Conservation (phyloP, 1,139 yeast genomes). For the Sugiyamaella neomexicana region DNA sequence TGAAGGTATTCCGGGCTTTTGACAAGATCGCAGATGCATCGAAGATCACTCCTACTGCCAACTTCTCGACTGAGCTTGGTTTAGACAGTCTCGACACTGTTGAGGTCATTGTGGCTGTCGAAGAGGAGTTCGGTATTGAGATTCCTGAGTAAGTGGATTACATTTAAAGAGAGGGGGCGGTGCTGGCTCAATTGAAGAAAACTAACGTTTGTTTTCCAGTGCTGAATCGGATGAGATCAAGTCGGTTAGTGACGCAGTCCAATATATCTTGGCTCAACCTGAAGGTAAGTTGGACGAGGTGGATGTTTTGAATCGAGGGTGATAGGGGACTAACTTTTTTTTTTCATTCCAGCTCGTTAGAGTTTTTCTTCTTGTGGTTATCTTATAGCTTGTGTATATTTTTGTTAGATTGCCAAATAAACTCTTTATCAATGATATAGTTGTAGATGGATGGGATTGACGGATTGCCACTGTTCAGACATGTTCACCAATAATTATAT, state of each 20-base stretch:
- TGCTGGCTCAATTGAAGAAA: neutral
- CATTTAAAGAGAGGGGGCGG: neutral
- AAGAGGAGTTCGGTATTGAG: slow-evolving; percentile 61
- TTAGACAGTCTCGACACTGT: slow-evolving; percentile 86
- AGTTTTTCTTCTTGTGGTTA: neutral
- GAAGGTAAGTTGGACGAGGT: slow-evolving; percentile 35
- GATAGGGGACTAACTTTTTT: neutral
- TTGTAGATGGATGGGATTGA: too few relatives aligned
- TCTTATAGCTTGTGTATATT: neutral
- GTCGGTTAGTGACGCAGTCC: slow-evolving; percentile 81
- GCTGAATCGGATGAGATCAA: slow-evolving; percentile 78
- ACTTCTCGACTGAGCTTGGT: slow-evolving; percentile 74
- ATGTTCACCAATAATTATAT: too few relatives aligned
- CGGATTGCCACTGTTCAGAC: too few relatives aligned
- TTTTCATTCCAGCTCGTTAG: slow-evolving; percentile 18
- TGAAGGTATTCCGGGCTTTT: slow-evolving; percentile 77
- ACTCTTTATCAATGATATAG: neutral
- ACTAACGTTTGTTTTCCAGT: slow-evolving; percentile 10
- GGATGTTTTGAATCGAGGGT: neutral
- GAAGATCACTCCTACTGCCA: slow-evolving; percentile 57
- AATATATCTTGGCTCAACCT: slow-evolving; percentile 69
- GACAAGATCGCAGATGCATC: slow-evolving; percentile 49
- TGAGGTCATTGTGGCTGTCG: slow-evolving; percentile 87
- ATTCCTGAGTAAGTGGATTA: slow-evolving; percentile 61
- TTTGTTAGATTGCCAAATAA: slow-evolving; percentile 2